Base-by-base conservation (phyloP, 148 eudicot species). In the Fagopyrum homotropicum region DNA sequence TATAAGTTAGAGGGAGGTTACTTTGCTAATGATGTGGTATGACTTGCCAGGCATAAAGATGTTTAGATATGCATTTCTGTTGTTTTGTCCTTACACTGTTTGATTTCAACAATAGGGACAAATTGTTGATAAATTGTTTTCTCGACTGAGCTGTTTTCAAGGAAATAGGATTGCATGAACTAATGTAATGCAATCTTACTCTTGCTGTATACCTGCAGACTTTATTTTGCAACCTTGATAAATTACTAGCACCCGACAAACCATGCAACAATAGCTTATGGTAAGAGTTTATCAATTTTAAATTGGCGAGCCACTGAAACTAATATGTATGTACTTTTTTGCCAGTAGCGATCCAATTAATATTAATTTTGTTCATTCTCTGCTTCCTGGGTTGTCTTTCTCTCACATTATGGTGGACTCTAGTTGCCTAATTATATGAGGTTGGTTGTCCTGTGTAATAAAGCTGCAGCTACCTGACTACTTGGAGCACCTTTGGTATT, bases 211-310 rank as follows among this genome's bases (percentile, higher is more conserved):
- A 30, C 45, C 17, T 80, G 85, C 93, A 93, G 98, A 79, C 87
- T 76, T 82, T 93, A 78, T 86, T 93, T 77, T 84, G 88, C 49
- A 91, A 90, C 76, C 88, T 91, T 72, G 98, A 93, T 77, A 91
- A 89, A 81, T 87, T 82, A 75, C 54, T 93, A 81, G 91, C 89
- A 72, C 95, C 97, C 6, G 90, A 93, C 77, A 85, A 79, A 76
- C 98, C 97, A 75, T 89, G 93, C 81, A 91, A 91, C 79, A 79
- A 83, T 83, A 83, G 95, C 85, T 86, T 93, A 83, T 91, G 97
- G 95, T 89, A 86, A 89, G 89, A 19, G 16, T 66, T 66, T 30
- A 12, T 30, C 45, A 66, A 26, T 64, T 14, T 14, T 55, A n/a
- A n/a, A n/a, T 1, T 55, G 59, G 29, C 3, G 52, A 49, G 52